phyloP scores from a whole-genome alignment of 2,329 filamentous ascomycete species.

The Xylaria sp. region DNA sequence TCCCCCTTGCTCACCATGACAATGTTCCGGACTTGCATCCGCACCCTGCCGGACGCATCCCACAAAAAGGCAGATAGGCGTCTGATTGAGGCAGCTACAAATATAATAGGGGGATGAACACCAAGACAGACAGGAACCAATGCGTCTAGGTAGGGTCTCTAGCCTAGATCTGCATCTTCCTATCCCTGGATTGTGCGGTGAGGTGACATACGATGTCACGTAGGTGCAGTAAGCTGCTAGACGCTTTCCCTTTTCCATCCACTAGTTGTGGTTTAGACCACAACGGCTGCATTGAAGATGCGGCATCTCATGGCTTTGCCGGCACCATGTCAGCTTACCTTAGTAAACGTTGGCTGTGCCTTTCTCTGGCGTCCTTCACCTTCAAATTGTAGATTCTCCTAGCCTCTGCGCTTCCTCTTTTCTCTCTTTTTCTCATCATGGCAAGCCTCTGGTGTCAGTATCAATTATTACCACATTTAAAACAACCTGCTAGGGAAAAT shows the following conservation, averaged over 20 bases:
- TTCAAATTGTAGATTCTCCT: conserved; percentile 10
- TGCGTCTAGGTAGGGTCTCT: neutral
- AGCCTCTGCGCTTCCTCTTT: neutral
- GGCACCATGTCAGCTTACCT: conserved; percentile 31
- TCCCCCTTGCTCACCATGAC: neutral
- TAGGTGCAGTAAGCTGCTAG: conserved; percentile 30
- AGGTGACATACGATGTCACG: conserved; percentile 22
- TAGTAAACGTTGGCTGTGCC: conserved; percentile 6
- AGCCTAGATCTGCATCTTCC: conserved; percentile 21
- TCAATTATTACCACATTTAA: neutral
- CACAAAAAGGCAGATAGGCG: too few relatives aligned
- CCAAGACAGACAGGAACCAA: neutral
- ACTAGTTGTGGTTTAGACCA: conserved; percentile 25
- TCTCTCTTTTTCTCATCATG: neutral
- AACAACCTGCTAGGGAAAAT: conserved; percentile 21
- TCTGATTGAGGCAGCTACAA: too few relatives aligned
- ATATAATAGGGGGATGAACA: neutral
- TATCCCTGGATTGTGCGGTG: conserved; percentile 16
- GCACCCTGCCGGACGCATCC: neutral
- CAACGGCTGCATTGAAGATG: conserved; percentile 27
- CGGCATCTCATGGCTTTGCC: conserved; percentile 26
- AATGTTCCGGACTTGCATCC: neutral
- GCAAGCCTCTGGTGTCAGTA: neutral
- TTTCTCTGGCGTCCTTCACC: neutral
- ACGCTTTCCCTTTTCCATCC: conserved; percentile 10